Evolutionary conservation across 805 yeast genomes (phyloP), one percentile per base, ranked within the genome.

Genomic region (Barnettozyma pratensis): DNA sequence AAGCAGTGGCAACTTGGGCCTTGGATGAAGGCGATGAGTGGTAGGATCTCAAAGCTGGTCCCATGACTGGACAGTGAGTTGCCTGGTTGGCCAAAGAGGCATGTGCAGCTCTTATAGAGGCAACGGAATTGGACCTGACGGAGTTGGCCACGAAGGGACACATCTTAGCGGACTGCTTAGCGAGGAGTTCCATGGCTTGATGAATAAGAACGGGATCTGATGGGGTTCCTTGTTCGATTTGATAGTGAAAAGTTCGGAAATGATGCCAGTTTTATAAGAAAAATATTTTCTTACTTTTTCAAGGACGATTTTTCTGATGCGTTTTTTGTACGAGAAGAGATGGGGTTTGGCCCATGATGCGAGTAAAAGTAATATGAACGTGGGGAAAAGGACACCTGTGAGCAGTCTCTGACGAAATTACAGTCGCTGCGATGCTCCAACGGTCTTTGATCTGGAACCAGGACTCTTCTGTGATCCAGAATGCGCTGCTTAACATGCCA

Each of bases 1-100:
- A 58, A 19, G 62, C 59, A 8, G 45, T 32, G 25, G 50, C 50
- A 11, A 47, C 50, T 6, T 53, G 49, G 5, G 65, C 59, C 41
- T 70, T 69, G n/a, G 69, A 58, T 30, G 72, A 58, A 12, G 67
- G 60, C 11, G 70, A 56, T 19, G 68, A 62, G 42, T 47, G 50
- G 34, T 62, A 54, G 26, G 64, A 56, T 46, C 66, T 47, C 34
- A 89, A 68, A 36, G 96, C 96, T 45, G 83, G 81, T 28, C 88
- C 88, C 85, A 90, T 87, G 48, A 90, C 85, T n/a, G 98, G 98
- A 67, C 98, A 91, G 52, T 75, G 77, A 41, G 76, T 67, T 46
- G 96, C 96, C 54, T 78, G 79, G 41, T 64, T 56, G 25, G 65
- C 63, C 14, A 61, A 43, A 14, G 65, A 52, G 9, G 65, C 48